Evolutionary conservation across 1,284 basidiomycete genomes (phyloP).

Genomic region (Laetiporus sulphureus): DNA sequence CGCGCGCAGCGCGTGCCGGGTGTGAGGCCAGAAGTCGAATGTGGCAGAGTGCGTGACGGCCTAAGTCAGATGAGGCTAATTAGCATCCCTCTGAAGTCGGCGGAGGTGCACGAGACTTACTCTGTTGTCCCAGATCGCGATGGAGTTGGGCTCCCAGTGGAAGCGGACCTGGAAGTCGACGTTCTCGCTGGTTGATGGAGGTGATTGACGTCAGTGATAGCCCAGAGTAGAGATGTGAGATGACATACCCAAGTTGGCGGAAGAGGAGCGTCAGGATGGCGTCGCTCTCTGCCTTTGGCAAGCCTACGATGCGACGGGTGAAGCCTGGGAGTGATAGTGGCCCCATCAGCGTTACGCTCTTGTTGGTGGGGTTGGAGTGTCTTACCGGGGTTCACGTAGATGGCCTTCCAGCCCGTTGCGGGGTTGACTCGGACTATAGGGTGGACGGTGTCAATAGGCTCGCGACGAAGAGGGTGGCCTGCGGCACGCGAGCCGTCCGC

Average conservation of each 20-base stretch:
- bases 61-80: conserved; percentile 25
- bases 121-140: conserved; percentile 73
- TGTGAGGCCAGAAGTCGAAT: conserved; percentile 71
- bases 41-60: conserved; percentile 71
- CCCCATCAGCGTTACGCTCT: conserved; percentile 18
- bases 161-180: conserved; percentile 70
- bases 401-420: conserved; percentile 75
- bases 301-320: conserved; percentile 62
- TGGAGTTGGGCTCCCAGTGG: conserved; percentile 60
- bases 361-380: conserved; percentile 5
- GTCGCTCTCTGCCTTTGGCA: conserved; percentile 79
- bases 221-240: background rate
- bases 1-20: conserved; percentile 72
- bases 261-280: conserved; percentile 65
- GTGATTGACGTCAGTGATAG: background rate
- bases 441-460: conserved; percentile 64
- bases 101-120: conserved; percentile 28
- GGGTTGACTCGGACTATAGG: conserved; percentile 71
- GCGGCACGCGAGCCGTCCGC: conserved; percentile 61
- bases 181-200: conserved; percentile 35
- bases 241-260: conserved; percentile 43
- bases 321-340: conserved; percentile 38
- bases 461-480: conserved; percentile 56
- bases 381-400: conserved; percentile 65
- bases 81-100: too few relatives aligned